Base-by-base conservation (phyloP, 768 basidiomycete species). In the Amanita inopinata region DNA sequence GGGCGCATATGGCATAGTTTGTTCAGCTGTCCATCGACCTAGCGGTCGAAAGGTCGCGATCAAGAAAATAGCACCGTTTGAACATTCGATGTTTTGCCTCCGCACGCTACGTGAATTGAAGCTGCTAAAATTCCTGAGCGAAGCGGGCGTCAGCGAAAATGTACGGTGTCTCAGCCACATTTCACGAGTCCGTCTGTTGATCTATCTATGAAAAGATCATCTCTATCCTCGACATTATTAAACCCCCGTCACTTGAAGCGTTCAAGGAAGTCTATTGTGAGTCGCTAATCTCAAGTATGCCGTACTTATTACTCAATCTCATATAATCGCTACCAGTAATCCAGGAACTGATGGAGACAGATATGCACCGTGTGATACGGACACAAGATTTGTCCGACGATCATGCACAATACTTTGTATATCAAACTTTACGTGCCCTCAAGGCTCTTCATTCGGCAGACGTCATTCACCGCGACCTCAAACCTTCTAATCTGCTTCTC, bases 371-470 rank as follows among this genome's bases (percentile, higher is more conserved):
- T 12, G 93, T 96, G 31, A 94, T 97, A 57, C 75, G 90, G 40
- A 93, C 91, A 17, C 92, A 96, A 57, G 86, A 93, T 59, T 74
- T 97, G 5, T 90, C 86, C 18, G 92, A 97, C 56, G 93, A 97
- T 63, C 93, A 96, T 58, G 87, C 83, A 8, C 91, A 90, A 56
- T 91, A 92, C 56, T 92, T 92, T 60, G 80, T 93, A 50, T 93
- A 85, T 57, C 90, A 97, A 61, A 94, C 93, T 1, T 76, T 97
- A 11, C 82, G 94, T 31, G 94, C 91, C 1, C 76, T 99, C 53
- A 97, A 98, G 60, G 92, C 94, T 0, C 71, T 98, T 3, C 94
- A 98, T 57, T 91, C 90, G 0, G 94, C 94, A 23, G 88, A 94
- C 62, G 90, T 99, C 46, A 87, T 99, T 52, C 89, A 92, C 59